Evolutionary conservation across 169 alveolate species (phyloP).

Genomic region (Besnoitia besnoiti): DNA sequence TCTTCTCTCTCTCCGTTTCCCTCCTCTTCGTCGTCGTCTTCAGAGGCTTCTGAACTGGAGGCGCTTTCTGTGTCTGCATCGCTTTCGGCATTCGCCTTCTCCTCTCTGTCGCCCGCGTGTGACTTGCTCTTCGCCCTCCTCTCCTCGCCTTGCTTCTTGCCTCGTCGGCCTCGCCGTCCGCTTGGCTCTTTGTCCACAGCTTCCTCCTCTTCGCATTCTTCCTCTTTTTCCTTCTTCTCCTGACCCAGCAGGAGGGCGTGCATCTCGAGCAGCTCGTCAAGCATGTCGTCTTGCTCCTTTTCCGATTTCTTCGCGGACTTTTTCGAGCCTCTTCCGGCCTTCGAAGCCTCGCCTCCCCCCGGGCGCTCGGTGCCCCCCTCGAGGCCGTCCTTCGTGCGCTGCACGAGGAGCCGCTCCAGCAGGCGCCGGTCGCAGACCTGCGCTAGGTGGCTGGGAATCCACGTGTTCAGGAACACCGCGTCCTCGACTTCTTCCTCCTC

Average conservation of each 20-base stretch:
- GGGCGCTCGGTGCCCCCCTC: not conserved
- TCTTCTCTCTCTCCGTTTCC: not conserved
- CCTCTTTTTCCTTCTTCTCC: not conserved
- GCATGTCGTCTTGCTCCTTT: not conserved
- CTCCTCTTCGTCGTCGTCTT: not conserved
- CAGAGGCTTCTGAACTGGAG: no score
- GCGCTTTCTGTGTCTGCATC: not conserved
- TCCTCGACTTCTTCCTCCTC: conserved; percentile 53
- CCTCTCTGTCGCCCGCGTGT: not conserved
- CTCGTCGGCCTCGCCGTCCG: not conserved
- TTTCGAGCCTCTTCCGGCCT: not conserved
- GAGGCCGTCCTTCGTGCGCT: not conserved
- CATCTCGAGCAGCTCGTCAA: not conserved
- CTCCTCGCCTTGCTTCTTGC: not conserved
- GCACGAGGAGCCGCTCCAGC: conserved; percentile 66
- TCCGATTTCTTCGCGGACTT: not conserved
- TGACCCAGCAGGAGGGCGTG: not conserved
- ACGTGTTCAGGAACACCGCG: conserved; percentile 77
- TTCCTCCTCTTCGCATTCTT: conserved; percentile 7
- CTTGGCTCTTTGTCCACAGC: not conserved
- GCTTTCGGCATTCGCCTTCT: not conserved
- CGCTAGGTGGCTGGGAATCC: conserved; percentile 81
- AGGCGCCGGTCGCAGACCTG: conserved; percentile 77
- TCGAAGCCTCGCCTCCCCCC: not conserved
- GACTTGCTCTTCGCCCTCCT: not conserved